phyloP scores from a whole-genome alignment of 108 stramenopile species.

The Skeletonema grethae region DNA sequence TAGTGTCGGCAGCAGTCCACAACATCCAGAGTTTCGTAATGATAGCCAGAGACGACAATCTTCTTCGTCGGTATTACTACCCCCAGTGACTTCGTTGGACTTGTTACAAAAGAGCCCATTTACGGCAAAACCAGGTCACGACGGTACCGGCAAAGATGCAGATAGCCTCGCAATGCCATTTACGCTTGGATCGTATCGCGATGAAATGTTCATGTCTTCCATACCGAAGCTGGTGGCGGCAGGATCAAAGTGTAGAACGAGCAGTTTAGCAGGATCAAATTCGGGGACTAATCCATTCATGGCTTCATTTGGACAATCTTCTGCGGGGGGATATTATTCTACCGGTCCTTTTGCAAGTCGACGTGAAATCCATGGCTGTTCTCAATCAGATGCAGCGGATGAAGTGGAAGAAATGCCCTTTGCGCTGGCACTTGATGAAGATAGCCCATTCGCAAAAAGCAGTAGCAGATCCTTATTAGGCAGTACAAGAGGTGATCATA shows the following conservation, averaged over 20 bases:
- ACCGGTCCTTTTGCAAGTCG: conserved; percentile 12
- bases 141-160: conserved; percentile 5
- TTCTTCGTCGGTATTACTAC: conserved; percentile 34
- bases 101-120: conserved; percentile 45
- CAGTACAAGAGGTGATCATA: conserved; percentile 19
- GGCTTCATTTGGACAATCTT: conserved; percentile 11
- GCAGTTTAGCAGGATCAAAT: conserved; percentile 18
- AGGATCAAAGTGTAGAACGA: conserved; percentile 22
- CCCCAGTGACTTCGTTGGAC: conserved; percentile 47
- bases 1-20: conserved; percentile 10
- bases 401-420: conserved; percentile 50
- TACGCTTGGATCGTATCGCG: conserved; percentile 32
- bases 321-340: conserved; percentile 23
- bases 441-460: conserved; percentile 12
- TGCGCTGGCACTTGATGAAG: conserved; percentile 39
- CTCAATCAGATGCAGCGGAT: not conserved
- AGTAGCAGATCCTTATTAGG: conserved; percentile 37
- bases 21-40: conserved; percentile 10
- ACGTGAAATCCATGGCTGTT: conserved; percentile 8
- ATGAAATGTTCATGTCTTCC: conserved; percentile 34
- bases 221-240: conserved; percentile 43
- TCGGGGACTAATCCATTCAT: conserved; percentile 14
- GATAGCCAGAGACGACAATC: conserved; percentile 26
- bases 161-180: conserved; percentile 20
- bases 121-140: not conserved